Evolutionary conservation across 441 rosid genomes (phyloP).

Genomic region (Daphne laureola): DNA sequence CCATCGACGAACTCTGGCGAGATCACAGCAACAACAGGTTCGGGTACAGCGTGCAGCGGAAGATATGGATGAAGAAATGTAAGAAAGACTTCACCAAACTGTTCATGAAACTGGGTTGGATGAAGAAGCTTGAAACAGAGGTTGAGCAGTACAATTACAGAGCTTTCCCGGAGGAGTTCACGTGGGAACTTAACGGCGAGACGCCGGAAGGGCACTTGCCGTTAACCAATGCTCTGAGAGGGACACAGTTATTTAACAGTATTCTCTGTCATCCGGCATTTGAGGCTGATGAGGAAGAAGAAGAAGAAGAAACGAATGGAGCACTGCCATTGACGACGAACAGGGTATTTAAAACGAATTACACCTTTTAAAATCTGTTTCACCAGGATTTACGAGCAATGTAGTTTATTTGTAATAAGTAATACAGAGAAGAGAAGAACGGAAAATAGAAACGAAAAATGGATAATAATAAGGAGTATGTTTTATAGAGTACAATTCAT

Average conservation of each 20-base stretch:
- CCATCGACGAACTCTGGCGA: conserved; percentile 70
- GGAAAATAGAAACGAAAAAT: no score
- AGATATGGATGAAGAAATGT: conserved; percentile 41
- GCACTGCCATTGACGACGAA: conserved; percentile 32
- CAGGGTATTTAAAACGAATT: conserved; percentile 43
- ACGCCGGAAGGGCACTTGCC: conserved; percentile 86
- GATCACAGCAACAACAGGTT: conserved; percentile 54
- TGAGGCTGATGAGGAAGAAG: conserved; percentile 30
- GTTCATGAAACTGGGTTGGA: conserved; percentile 77
- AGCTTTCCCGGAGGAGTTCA: conserved; percentile 71
- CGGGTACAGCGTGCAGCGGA: conserved; percentile 77
- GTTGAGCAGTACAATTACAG: conserved; percentile 74
- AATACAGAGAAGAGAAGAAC: no score
- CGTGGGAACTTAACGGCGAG: conserved; percentile 69
- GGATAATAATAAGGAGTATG: no score
- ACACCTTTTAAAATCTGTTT: conserved; percentile 41
- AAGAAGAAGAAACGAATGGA: conserved; percentile 21
- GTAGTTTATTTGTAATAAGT: no score
- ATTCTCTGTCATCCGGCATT: conserved; percentile 82
- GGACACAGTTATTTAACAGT: conserved; percentile 55
- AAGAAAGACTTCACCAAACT: conserved; percentile 62
- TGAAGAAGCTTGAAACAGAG: conserved; percentile 90
- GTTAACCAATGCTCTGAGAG: conserved; percentile 84
- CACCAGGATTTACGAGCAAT: no score
- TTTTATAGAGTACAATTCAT: no score